These are phyloP conservation scores for Microdochium paspali DNA, from an alignment of 2,329 filamentous ascomycete species.

Conservation along the genomic window DNA sequence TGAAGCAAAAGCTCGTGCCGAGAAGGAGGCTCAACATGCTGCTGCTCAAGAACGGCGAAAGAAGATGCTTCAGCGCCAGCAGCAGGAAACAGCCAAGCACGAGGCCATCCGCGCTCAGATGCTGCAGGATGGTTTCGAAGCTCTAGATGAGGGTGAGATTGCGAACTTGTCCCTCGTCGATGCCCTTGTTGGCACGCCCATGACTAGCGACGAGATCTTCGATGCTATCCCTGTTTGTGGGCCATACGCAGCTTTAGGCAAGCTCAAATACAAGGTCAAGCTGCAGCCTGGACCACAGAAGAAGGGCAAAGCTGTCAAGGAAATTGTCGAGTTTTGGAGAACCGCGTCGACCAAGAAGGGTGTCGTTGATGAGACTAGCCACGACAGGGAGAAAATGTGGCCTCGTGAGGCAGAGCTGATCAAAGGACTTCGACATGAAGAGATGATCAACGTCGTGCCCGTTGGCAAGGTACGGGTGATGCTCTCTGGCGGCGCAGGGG, in stretches of 20 bases:
- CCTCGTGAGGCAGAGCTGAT: conserved; percentile 79
- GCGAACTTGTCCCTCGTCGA: conserved; percentile 51
- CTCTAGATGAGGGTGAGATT: conserved; percentile 49
- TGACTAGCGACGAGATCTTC: conserved; percentile 74
- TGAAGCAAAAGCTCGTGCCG: conserved; percentile 56
- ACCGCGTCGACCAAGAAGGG: conserved; percentile 49
- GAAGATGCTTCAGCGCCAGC: conserved; percentile 69
- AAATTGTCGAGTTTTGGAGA: conserved; percentile 78
- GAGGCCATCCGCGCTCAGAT: conserved; percentile 58
- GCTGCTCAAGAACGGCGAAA: conserved; percentile 66
- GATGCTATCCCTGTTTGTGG: conserved; percentile 56
- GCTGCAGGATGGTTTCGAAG: conserved; percentile 49
- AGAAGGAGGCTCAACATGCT: conserved; percentile 62
- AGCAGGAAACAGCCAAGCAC: conserved; percentile 65
- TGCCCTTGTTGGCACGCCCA: conserved; percentile 65
- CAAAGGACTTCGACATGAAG: conserved; percentile 69
- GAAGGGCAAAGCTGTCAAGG: conserved; percentile 89
- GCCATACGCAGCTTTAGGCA: conserved; percentile 52
- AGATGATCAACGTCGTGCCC: conserved; percentile 71
- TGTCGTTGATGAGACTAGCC: conserved; percentile 49
- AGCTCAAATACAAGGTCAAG: conserved; percentile 91
- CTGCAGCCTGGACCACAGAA: conserved; percentile 83
- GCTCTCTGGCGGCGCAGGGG: conserved; percentile 49
- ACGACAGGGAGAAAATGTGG: conserved; percentile 69
- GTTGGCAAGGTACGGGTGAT: conserved; percentile 75